Evolutionary conservation across 768 basidiomycete species (phyloP).

Genomic region (Mycena polygramma): DNA sequence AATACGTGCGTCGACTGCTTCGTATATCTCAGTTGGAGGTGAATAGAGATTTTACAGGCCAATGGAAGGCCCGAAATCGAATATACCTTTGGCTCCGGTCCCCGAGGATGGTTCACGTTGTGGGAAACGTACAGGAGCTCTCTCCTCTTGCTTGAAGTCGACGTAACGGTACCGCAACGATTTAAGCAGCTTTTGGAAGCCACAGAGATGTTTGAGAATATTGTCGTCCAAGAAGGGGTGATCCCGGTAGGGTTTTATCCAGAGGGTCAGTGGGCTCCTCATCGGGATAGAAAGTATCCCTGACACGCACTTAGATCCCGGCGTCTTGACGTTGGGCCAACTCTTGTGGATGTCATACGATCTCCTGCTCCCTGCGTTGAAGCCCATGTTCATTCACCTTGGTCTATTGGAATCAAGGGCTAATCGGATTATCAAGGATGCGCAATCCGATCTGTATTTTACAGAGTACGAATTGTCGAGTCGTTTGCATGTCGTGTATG

Average conservation of each 20-base stretch:
- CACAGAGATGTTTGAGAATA: constrained; percentile 67
- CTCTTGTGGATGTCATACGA: constrained; percentile 83
- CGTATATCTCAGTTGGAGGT: not conserved
- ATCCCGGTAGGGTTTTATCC: constrained; percentile 82
- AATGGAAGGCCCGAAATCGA: constrained; percentile 58
- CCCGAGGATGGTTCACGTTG: constrained; percentile 72
- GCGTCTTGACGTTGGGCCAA: constrained; percentile 74
- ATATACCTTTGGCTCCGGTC: constrained; percentile 50
- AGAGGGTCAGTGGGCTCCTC: constrained; percentile 55
- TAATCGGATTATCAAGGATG: constrained; percentile 68
- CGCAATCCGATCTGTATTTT: constrained; percentile 76
- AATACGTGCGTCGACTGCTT: constrained; percentile 48
- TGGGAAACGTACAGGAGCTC: constrained; percentile 74
- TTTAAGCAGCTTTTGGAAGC: constrained; percentile 63
- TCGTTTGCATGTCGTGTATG: constrained; percentile 72
- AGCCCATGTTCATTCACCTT: constrained; percentile 67
- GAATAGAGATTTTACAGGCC: not conserved
- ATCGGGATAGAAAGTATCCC: constrained; percentile 20
- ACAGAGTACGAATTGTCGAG: constrained; percentile 64
- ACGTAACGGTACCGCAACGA: constrained; percentile 69
- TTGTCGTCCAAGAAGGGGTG: constrained; percentile 67
- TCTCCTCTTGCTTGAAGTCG: constrained; percentile 65
- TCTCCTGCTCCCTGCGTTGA: constrained; percentile 71
- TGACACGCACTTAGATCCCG: constrained; percentile 57
- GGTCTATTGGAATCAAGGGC: constrained; percentile 68